These are phyloP conservation scores for Hansenula sp. DNA, from an alignment of 1,139 yeast genomes.

Conservation along the genomic window DNA sequence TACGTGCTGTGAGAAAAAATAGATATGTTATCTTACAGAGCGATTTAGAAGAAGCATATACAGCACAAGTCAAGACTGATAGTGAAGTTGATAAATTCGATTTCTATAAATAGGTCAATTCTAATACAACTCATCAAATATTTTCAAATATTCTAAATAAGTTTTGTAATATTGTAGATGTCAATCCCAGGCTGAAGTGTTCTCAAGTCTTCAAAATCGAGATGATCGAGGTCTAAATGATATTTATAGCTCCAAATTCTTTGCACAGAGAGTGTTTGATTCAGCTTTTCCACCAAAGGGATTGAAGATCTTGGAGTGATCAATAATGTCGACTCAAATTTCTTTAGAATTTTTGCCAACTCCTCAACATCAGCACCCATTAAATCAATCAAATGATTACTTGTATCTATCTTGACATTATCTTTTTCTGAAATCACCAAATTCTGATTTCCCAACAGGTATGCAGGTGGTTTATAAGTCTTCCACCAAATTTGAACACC, in stretches of 20 bases:
- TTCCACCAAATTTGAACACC: constrained; percentile 79
- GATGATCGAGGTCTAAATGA: constrained; percentile 67
- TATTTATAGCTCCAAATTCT: constrained; percentile 39
- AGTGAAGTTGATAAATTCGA: constrained; percentile 96
- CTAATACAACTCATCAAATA: not conserved
- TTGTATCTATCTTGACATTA: constrained; percentile 16
- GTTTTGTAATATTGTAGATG: constrained; percentile 20
- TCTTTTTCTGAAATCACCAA: constrained; percentile 25
- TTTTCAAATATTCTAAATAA: not conserved
- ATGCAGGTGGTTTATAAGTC: constrained; percentile 89
- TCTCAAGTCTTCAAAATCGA: constrained; percentile 42
- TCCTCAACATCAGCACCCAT: constrained; percentile 28
- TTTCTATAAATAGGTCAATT: constrained; percentile 65
- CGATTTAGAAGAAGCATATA: constrained; percentile 96
- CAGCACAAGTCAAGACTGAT: constrained; percentile 93
- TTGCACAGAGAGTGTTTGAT: constrained; percentile 19
- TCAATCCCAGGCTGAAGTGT: constrained; percentile 53
- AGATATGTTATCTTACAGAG: constrained; percentile 93
- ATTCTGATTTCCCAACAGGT: constrained; percentile 56
- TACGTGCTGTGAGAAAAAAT: constrained; percentile 96
- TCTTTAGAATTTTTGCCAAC: constrained; percentile 20
- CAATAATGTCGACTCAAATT: constrained; percentile 27
- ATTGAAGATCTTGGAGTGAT: constrained; percentile 48
- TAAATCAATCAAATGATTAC: constrained; percentile 31
- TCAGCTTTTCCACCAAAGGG: constrained; percentile 16